phyloP scores from a whole-genome alignment of 495 filamentous ascomycete genomes.

The Usnea hakonensis region DNA sequence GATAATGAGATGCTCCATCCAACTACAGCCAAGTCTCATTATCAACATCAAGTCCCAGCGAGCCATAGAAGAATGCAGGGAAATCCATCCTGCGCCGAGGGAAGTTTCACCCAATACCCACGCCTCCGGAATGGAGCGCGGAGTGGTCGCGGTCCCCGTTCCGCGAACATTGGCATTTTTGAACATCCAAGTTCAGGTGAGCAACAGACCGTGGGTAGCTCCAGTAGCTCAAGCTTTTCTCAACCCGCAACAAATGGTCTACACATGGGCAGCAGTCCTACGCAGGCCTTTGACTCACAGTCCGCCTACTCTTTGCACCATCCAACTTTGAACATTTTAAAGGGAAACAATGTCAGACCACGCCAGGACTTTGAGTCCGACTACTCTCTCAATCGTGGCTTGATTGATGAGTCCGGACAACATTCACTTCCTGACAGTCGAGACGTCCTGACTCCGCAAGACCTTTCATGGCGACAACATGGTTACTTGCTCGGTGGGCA shows the following conservation, averaged over 20 bases:
- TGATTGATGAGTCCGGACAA: background rate
- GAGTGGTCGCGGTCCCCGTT: background rate
- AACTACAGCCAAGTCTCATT: background rate
- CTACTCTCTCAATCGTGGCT: background rate
- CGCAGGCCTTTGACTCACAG: background rate
- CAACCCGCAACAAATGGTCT: background rate
- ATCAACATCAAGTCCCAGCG: background rate
- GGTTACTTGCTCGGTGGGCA: background rate
- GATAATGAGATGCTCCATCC: background rate
- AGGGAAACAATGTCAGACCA: background rate
- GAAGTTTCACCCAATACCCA: too few relatives aligned
- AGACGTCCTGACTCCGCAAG: background rate
- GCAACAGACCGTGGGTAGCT: background rate
- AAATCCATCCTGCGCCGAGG: background rate
- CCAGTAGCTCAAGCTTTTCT: slow-evolving; percentile 7
- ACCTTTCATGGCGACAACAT: slow-evolving; percentile 1
- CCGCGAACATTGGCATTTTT: background rate
- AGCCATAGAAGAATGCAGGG: background rate
- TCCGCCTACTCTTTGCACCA: background rate
- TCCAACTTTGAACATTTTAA: background rate
- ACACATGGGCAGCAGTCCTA: background rate
- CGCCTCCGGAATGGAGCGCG: background rate
- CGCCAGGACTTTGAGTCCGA: background rate
- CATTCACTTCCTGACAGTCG: background rate
- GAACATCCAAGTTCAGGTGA: background rate